Evolutionary conservation across 805 yeast species (phyloP).

Genomic region (Metschnikowia lochheadii): DNA sequence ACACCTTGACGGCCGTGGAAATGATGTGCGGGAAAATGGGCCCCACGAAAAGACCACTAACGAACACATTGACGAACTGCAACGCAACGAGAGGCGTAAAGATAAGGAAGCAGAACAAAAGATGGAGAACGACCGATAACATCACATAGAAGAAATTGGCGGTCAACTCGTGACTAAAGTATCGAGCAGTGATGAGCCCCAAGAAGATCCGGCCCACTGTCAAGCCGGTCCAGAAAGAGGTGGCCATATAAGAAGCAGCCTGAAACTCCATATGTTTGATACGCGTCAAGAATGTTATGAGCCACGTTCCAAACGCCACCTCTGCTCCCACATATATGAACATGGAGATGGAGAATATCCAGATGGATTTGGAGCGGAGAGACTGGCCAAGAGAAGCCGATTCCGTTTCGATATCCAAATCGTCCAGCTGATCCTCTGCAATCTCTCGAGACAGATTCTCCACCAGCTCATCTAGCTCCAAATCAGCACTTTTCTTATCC

Average conservation of each 20-base stretch:
- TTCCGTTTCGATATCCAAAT: conserved; percentile 3
- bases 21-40: conserved; percentile 66
- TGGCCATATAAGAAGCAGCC: conserved; percentile 44
- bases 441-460: conserved; percentile 9
- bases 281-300: conserved; percentile 44
- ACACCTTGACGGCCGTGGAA: conserved; percentile 54
- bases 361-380: conserved; percentile 33
- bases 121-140: conserved; percentile 27
- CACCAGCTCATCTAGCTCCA: conserved; percentile 3
- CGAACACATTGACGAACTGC: conserved; percentile 33
- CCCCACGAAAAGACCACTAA: conserved; percentile 49
- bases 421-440: conserved; percentile 7
- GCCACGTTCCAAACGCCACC: conserved; percentile 51
- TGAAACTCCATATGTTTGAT: conserved; percentile 35
- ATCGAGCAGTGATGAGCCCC: conserved; percentile 52
- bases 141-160: conserved; percentile 41
- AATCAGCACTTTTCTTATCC: background rate
- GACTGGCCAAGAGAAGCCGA: conserved; percentile 28
- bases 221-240: conserved; percentile 49
- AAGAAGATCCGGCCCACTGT: conserved; percentile 45
- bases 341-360: conserved; percentile 39
- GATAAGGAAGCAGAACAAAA: conserved; percentile 29
- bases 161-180: conserved; percentile 43
- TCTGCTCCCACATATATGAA: conserved; percentile 53
- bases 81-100: conserved; percentile 22